Percentiles rank a stretch among this genome's conserved stretches.
Conservation (phyloP, 106 monocot species). For the Dendrobium officinale region DNA sequence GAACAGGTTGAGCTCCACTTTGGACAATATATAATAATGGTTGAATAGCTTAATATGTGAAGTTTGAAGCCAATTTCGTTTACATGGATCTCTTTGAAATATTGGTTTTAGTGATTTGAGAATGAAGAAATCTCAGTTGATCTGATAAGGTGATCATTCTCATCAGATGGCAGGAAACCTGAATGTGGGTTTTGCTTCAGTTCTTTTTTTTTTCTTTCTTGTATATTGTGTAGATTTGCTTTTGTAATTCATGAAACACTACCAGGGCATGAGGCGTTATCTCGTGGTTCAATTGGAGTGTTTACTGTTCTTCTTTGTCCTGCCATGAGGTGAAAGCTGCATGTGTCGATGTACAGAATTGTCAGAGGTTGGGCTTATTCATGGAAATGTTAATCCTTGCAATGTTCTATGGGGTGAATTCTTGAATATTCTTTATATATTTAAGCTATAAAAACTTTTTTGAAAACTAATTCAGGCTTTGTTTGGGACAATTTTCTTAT, state of each 20-base stretch:
- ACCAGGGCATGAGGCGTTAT: not conserved
- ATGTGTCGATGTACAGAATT: not conserved
- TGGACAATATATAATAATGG: not conserved
- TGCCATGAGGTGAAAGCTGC: not conserved
- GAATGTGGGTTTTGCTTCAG: not conserved
- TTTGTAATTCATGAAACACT: conserved; percentile 7
- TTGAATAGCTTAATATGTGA: not conserved
- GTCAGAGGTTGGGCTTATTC: not conserved
- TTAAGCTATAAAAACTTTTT: not conserved
- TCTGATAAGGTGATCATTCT: not conserved
- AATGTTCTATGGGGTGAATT: not conserved
- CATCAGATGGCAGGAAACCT: not conserved
- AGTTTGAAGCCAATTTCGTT: not conserved
- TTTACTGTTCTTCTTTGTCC: too few relatives aligned
- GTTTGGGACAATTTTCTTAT: too few relatives aligned
- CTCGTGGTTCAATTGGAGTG: too few relatives aligned
- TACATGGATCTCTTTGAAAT: not conserved
- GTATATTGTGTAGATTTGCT: conserved; percentile 9
- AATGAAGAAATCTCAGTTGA: not conserved
- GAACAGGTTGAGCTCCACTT: not conserved
- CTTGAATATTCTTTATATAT: not conserved
- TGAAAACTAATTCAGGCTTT: not conserved
- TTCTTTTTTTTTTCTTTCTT: not conserved
- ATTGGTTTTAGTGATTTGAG: not conserved
- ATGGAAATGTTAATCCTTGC: not conserved